Evolutionary conservation across 2,329 filamentous ascomycete species (phyloP).

Genomic region (Trichoderma afroharzianum): DNA sequence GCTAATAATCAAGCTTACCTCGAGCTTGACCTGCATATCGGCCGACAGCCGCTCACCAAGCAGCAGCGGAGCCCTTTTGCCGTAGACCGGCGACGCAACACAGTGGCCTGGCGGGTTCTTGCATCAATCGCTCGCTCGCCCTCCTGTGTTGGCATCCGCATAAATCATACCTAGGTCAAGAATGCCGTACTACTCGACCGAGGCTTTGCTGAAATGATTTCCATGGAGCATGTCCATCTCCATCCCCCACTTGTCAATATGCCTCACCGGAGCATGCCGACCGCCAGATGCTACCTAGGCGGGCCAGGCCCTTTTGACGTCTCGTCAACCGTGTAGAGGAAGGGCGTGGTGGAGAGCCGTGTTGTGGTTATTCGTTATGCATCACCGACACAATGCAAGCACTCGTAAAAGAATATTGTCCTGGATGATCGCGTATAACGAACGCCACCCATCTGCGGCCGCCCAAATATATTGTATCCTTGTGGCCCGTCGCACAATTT

Average conservation of each 20-base stretch:
- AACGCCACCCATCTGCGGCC: not conserved
- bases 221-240: not conserved
- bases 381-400: not conserved
- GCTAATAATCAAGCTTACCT: slow-evolving; percentile 11
- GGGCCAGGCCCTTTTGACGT: not conserved
- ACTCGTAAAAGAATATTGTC: not conserved
- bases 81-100: not conserved
- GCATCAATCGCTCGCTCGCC: not conserved
- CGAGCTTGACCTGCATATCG: not conserved
- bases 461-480: not conserved
- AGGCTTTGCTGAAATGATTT: not conserved
- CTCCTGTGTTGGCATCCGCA: not conserved
- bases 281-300: not conserved
- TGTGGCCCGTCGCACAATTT: not conserved
- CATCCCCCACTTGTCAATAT: not conserved
- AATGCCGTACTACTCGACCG: not conserved
- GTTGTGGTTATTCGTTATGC: not conserved
- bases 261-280: not conserved
- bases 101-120: not conserved
- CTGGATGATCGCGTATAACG: not conserved
- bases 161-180: not conserved
- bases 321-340: not conserved
- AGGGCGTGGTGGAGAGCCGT: not conserved
- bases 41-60: not conserved
- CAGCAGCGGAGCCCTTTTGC: not conserved